phyloP scores from a whole-genome alignment of 805 yeast species.

The Ogataea pini region DNA sequence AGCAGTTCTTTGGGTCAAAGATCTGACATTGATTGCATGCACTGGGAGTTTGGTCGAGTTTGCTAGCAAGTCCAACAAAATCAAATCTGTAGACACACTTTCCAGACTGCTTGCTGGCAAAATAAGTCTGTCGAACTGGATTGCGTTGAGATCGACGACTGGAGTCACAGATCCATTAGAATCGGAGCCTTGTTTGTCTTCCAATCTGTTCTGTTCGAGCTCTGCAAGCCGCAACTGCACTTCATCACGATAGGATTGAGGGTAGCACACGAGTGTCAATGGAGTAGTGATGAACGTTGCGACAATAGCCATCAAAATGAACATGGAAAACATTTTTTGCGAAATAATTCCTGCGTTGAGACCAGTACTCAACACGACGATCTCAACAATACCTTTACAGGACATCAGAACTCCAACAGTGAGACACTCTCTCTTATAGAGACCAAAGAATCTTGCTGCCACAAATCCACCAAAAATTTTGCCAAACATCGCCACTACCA shows the following conservation, averaged over 20 bases:
- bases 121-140: slow-evolving; percentile 26
- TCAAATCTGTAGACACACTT: slow-evolving; percentile 32
- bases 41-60: slow-evolving; percentile 34
- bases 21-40: slow-evolving; percentile 56
- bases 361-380: slow-evolving; percentile 76
- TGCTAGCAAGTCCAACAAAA: slow-evolving; percentile 31
- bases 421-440: slow-evolving; percentile 71
- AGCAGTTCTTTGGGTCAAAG: slow-evolving; percentile 66
- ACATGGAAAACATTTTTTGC: slow-evolving; percentile 71
- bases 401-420: slow-evolving; percentile 84
- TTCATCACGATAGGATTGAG: slow-evolving; percentile 58
- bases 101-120: slow-evolving; percentile 31
- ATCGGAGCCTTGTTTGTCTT: slow-evolving; percentile 27
- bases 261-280: slow-evolving; percentile 60
- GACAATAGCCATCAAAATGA: slow-evolving; percentile 77
- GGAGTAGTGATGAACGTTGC: slow-evolving; percentile 83
- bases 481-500: slow-evolving; percentile 65
- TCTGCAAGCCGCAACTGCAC: slow-evolving; percentile 36
- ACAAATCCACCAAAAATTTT: slow-evolving; percentile 67
- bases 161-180: slow-evolving; percentile 35
- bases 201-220: slow-evolving; percentile 17
- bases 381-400: slow-evolving; percentile 86
- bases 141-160: slow-evolving; percentile 25
- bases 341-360: slow-evolving; percentile 68
- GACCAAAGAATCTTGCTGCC: slow-evolving; percentile 61